Evolutionary conservation across 176 grass and related monocot genomes (phyloP), one percentile per base, ranked within the genome.

Genomic region (Ampelocalamus luodianensis): DNA sequence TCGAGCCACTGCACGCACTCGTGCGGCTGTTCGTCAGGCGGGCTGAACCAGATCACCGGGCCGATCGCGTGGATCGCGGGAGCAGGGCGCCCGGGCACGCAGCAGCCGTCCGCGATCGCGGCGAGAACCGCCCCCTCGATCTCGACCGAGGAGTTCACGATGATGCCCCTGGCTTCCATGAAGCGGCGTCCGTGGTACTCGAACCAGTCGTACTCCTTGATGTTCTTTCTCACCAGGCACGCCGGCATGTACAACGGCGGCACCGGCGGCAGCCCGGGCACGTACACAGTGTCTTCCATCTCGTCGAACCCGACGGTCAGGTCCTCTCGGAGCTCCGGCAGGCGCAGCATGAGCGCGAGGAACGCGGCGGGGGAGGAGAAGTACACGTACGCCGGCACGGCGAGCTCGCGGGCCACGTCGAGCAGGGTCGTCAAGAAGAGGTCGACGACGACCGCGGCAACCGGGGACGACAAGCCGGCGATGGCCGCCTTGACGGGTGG

Each of bases 1-100:
- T 94, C 89, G 7, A 94, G 86, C 92, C 92, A 91, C 83, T 20
- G 81, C 3, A 74, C 26, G 48, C 81, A 84, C 46, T 46, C 58
- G 81, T 89, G 66, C 4, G 5, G 18, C 39, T 2, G 53, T 15
- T 60, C 16, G 4, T 32, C 39, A 8, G 66, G 51, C 8, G 13
- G 10, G 15, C 18, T 59, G 8, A 59, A 61, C 68, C 10, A 60
- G 80, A 72, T 44, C 54, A 72, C 80, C 0, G 80, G 80, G 3
- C 80, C 80, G 39, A 82, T 72, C 10, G 68, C 24, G 68, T 72
- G 39, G 17, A 82, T 7, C 6, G 53, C 6, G 24, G 80, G 80
- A 60, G 16, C 68, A 6, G 17, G n/a, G 27, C 24, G 17, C 11
- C 77, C 77, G 5, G 60, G 82, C 23, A 44, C n/a, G 73, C 54